Base-by-base conservation (phyloP, 192 early-diverging fungal species). In the Coemansia erecta region DNA sequence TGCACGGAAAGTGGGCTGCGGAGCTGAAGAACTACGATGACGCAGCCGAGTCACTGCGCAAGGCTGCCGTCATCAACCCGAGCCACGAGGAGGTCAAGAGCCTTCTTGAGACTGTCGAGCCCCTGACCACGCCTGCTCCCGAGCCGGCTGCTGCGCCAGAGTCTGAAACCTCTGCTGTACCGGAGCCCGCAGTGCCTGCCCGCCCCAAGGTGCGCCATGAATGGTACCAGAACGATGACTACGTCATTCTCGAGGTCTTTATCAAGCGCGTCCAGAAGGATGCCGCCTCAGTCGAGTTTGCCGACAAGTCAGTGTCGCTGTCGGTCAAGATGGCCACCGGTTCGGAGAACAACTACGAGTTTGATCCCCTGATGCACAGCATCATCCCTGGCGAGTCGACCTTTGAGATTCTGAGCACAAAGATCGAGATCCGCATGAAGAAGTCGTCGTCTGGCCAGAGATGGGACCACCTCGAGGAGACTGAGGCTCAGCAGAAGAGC, bases 171-270 rank as follows among this genome's bases (percentile, higher is more conserved):
- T 10, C 43, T 7, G 48, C 22, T 2, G 47, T 33, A 1, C 44
- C 48, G 0, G 58, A 45, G 2, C 53, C 49, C 4, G 54, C 55
- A 3, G 48, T 43, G 11, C 64, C 53, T 15, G 43, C 55, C 12
- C 70, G 58, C 26, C 63, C 60, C 14, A 47, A 67, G 44, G 66
- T 60, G 63, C 89, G 95, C 61, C 94, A 97, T 61, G 95, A 98
- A 78, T 98, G 94, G 95, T 97, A 91, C 78, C 97, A 99, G 73
- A 99, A 89, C 63, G 97, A 98, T 57, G 66, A 80, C 22, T 86
- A 73, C 73, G 89, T 99, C 28, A 94, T 87, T 12, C 69, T 99
- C 39, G 85, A 88, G 42, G 81, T 99, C 41, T 97, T 98, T 66
- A 88, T 94, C 77, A 97, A 95, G 82, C 89, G 91, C 18, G 76